Percentiles rank a stretch among this genome's conserved stretches.
Evolutionary conservation across 2,329 filamentous ascomycete genomes (phyloP).

Genomic region (Botrytis fragariae): DNA sequence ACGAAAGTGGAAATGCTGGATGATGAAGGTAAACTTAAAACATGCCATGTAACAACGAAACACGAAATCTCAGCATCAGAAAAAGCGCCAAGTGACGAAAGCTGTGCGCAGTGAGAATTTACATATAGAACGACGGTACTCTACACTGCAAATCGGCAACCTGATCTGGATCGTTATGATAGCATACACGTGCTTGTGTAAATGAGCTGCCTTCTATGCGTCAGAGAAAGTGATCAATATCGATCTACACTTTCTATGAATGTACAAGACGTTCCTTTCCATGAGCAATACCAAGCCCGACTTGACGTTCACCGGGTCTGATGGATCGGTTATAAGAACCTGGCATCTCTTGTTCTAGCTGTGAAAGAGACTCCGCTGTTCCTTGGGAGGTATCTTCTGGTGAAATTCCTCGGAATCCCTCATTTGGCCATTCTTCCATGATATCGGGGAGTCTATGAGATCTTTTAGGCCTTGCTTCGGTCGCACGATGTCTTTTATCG

Average conservation of each 20-base stretch:
- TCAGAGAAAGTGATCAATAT: not conserved
- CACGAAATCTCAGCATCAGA: not conserved
- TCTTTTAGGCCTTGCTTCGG: not conserved
- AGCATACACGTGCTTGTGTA: not conserved
- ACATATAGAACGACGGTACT: not conserved
- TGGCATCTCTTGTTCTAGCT: not conserved
- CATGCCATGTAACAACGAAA: not conserved
- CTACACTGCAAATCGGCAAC: not conserved
- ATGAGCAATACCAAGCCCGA: slow-evolving; percentile 9
- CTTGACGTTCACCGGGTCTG: not conserved
- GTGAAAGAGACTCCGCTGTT: not conserved
- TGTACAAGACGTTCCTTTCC: not conserved
- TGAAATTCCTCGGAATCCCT: not conserved
- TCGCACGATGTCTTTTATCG: not conserved
- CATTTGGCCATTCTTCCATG: not conserved
- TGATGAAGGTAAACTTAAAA: slow-evolving; percentile 17
- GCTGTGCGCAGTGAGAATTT: not conserved
- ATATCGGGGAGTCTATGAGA: not conserved
- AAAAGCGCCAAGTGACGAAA: not conserved
- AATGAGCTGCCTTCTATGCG: not conserved
- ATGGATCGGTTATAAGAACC: not conserved
- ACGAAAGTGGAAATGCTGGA: slow-evolving; percentile 24
- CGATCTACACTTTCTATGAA: not conserved
- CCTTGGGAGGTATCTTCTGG: not conserved
- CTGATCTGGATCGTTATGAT: not conserved